Conservation (phyloP, 345 rosid genomes). For the Lenwebbia sp. region DNA sequence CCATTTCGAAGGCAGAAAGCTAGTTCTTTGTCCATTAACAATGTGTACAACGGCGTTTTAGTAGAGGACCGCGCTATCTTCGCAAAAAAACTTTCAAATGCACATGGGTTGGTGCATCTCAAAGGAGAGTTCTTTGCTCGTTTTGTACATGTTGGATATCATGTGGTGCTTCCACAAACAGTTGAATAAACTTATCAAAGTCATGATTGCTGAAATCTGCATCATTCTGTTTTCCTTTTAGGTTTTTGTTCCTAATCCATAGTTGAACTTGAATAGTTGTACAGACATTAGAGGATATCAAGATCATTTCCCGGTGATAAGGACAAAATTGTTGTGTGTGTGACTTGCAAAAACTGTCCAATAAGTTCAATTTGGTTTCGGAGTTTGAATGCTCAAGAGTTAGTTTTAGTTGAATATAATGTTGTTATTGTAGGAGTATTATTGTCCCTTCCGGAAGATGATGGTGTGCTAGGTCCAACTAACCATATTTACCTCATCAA, state of each 20-base stretch:
- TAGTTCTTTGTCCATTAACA: not conserved
- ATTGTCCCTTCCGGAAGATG: not conserved
- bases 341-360: not conserved
- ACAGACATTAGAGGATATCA: not conserved
- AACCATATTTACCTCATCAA: not conserved
- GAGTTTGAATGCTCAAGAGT: not conserved
- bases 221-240: not conserved
- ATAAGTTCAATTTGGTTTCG: not conserved
- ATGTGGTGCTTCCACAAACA: not conserved
- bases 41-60: not conserved
- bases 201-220: not conserved
- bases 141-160: not conserved
- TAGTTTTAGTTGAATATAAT: not conserved
- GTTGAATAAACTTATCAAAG: not conserved
- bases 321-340: not conserved
- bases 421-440: not conserved
- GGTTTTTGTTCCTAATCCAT: not conserved
- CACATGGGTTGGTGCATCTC: not conserved
- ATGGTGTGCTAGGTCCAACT: not conserved
- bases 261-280: not conserved
- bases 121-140: not conserved
- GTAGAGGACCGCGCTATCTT: not conserved
- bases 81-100: not conserved
- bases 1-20: not conserved
- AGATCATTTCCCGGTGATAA: not conserved